These are phyloP conservation scores for Pythium sp. DNA, from an alignment of 352 stramenopile species.

Conservation along the genomic window DNA sequence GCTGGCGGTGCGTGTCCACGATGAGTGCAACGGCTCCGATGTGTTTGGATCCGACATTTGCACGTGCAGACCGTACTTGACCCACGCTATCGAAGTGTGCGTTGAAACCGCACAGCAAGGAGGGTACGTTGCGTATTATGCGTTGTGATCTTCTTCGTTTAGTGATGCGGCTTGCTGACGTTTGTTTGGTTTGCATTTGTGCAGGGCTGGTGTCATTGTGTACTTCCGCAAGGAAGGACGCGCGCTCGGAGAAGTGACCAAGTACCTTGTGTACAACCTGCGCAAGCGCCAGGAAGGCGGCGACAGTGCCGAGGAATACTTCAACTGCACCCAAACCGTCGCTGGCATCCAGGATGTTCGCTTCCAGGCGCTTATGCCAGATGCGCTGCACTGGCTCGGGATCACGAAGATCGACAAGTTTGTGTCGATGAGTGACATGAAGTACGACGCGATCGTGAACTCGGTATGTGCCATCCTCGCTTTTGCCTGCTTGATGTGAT, in stretches of 20 bases:
- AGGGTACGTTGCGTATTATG: slow-evolving; percentile 58
- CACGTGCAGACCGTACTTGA: slow-evolving; percentile 98
- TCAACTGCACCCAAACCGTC: slow-evolving; percentile 98
- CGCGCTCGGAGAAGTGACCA: slow-evolving; percentile 97
- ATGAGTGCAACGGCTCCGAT: slow-evolving; percentile 99
- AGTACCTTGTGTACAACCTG: slow-evolving; percentile 99
- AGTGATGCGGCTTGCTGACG: not conserved
- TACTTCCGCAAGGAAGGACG: slow-evolving; percentile 99
- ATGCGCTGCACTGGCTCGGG: slow-evolving; percentile 98
- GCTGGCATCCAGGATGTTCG: slow-evolving; percentile 97
- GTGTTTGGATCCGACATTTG: slow-evolving; percentile 99
- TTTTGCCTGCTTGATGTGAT: not conserved
- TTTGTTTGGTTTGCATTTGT: slow-evolving; percentile 7
- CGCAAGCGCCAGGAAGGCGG: slow-evolving; percentile 97
- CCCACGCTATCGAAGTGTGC: slow-evolving; percentile 98
- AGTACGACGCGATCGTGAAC: slow-evolving; percentile 98
- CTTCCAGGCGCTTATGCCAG: slow-evolving; percentile 99
- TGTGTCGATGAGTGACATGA: slow-evolving; percentile 99
- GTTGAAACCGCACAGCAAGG: slow-evolving; percentile 97
- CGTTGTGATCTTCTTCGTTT: not conserved
- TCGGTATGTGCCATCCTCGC: slow-evolving; percentile 54
- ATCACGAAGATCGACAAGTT: slow-evolving; percentile 94
- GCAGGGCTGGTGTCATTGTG: slow-evolving; percentile 93
- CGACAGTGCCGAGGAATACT: slow-evolving; percentile 97
- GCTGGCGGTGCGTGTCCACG: slow-evolving; percentile 97